Evolutionary conservation across 768 basidiomycete species (phyloP).

Genomic region (Rhizopogon vesiculosus): DNA sequence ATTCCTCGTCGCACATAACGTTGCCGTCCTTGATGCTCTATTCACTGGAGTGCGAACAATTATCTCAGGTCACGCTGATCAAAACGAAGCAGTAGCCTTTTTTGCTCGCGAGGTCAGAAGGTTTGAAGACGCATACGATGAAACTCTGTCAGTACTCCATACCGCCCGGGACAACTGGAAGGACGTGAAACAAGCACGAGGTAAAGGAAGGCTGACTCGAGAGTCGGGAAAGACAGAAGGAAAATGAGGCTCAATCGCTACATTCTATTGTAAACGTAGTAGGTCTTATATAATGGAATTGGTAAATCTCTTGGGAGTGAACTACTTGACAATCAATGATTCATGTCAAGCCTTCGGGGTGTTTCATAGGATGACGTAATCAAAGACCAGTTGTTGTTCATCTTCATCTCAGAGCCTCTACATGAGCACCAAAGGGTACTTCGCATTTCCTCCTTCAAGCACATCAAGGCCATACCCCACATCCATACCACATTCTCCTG

Average conservation of each 20-base stretch:
- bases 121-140: conserved; percentile 53
- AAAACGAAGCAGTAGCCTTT: background rate
- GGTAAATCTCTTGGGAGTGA: background rate
- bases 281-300: background rate
- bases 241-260: background rate
- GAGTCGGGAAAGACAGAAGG: conserved; percentile 43
- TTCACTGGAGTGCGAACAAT: conserved; percentile 50
- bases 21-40: conserved; percentile 61
- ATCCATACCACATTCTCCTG: background rate
- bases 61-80: conserved; percentile 8
- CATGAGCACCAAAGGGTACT: background rate
- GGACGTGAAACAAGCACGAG: conserved; percentile 64
- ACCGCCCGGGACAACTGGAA: conserved; percentile 55
- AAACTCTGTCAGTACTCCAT: conserved; percentile 36
- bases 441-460: background rate
- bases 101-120: conserved; percentile 44
- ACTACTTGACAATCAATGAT: no score
- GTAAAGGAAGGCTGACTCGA: conserved; percentile 68
- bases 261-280: background rate
- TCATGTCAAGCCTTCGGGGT: no score
- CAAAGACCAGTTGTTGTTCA: background rate
- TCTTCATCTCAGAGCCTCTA: background rate
- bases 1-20: conserved; percentile 71
- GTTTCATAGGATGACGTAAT: background rate
- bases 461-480: background rate